Evolutionary conservation across 768 basidiomycete genomes (phyloP), one percentile per base, ranked within the genome.

Genomic region (Suillus decipiens): DNA sequence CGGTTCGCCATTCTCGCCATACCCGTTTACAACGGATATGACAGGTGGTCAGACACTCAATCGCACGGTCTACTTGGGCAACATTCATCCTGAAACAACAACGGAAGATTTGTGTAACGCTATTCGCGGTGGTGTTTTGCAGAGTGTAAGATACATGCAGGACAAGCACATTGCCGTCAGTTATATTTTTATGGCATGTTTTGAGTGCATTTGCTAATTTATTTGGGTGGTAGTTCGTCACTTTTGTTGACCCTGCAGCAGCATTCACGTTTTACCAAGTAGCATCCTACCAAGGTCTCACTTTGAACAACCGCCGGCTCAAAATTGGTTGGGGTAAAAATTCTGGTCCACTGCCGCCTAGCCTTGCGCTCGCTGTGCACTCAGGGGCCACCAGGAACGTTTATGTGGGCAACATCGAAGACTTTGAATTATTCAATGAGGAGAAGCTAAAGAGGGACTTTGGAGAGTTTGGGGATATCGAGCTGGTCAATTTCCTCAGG

Each of bases 301-400:
- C 90, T 28, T 81, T 99, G 63, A 96, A 95, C 80, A 93, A 95
- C 76, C 89, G 96, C 48, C 88, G 95, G 33, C 85, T 99, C 66
- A 99, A 98, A 81, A 88, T 98, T 68, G 96, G 96, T 54, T 99
- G 96, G 97, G 96, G 96, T 63, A 99, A 96, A 84, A 92, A 92
- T 71, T 89, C 93, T 17, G 95, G 95, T 6, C 90, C 95, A 19
- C 81, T 96, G 17, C 85, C 89, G 19, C 90, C 95, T 17, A 85
- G 88, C 2, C 82, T 97, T 43, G 90, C 93, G 34, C 82, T 96
- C 65, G 92, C 94, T 0, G 92, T 99, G 2, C 93, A 96, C 73
- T 84, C 88, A 0, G 97, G 97, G 22, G 95, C 96, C 1, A 97
- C 95, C 15, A 84, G 97, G 63, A 99, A 99, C 72, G 96, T 99